Percentiles rank a stretch among this genome's conserved stretches.
These are phyloP conservation scores for Aspergillus affinis DNA, from an alignment of 495 filamentous ascomycete species.

Conservation along the genomic window DNA sequence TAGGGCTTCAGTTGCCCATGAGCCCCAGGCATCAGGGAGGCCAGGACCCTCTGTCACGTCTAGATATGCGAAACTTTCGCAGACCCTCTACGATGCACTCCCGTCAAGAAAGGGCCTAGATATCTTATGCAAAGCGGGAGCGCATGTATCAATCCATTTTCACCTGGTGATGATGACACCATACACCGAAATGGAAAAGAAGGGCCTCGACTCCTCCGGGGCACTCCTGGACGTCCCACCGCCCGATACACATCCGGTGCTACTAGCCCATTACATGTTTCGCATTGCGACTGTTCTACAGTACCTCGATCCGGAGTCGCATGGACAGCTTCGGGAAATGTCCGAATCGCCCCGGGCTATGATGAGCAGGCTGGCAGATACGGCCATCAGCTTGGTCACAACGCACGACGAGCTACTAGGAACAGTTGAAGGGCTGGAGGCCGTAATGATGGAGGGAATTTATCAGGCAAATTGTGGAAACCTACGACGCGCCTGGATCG, in stretches of 20 bases:
- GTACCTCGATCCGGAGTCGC: slow-evolving; percentile 20
- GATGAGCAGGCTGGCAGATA: slow-evolving; percentile 15
- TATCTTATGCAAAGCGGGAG: background rate
- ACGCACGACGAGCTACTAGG: slow-evolving; percentile 18
- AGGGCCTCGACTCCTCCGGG: slow-evolving; percentile 6
- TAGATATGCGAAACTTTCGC: too few relatives aligned
- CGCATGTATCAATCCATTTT: background rate
- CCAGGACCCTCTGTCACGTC: too few relatives aligned
- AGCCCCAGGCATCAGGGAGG: too few relatives aligned
- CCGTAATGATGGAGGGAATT: slow-evolving; percentile 46
- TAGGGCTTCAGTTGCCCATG: too few relatives aligned
- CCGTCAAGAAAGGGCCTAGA: background rate
- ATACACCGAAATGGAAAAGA: background rate
- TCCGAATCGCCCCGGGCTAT: slow-evolving; percentile 16
- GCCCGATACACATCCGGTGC: slow-evolving; percentile 21
- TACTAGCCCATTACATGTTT: slow-evolving; percentile 24
- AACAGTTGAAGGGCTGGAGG: slow-evolving; percentile 43
- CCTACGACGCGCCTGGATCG: slow-evolving; percentile 43
- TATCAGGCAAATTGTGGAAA: slow-evolving; percentile 49
- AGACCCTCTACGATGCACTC: background rate
- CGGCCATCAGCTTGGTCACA: slow-evolving; percentile 17
- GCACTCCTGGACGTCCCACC: slow-evolving; percentile 13
- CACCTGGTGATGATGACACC: background rate
- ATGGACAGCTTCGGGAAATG: slow-evolving; percentile 9
- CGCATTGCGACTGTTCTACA: slow-evolving; percentile 18